These are phyloP conservation scores for Pseudozyma sp. DNA, from an alignment of 1,284 basidiomycete species.

Conservation along the genomic window DNA sequence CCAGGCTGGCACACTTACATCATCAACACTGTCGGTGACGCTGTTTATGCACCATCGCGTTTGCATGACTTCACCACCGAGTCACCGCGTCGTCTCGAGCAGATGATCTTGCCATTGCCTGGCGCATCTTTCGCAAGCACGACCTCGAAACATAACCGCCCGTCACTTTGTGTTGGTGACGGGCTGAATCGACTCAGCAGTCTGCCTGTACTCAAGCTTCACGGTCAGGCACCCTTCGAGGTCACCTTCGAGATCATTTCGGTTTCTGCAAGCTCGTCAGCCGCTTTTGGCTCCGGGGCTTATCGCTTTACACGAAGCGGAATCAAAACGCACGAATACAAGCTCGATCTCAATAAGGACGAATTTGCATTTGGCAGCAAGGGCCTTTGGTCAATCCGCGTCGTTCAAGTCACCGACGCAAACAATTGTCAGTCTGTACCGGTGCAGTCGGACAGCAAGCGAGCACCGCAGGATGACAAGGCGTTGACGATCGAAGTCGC, in stretches of 20 bases:
- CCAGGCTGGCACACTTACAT: conserved; percentile 88
- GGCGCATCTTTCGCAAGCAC: conserved; percentile 35
- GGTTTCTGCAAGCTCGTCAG: conserved; percentile 51
- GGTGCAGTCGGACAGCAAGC: conserved; percentile 9
- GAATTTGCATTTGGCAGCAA: conserved; percentile 82
- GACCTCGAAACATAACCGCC: conserved; percentile 71
- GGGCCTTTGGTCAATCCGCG: conserved; percentile 74
- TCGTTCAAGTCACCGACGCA: conserved; percentile 51
- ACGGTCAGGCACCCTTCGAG: conserved; percentile 87
- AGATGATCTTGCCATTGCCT: conserved; percentile 58
- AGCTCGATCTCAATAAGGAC: conserved; percentile 81
- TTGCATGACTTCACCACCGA: conserved; percentile 75
- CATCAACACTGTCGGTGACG: conserved; percentile 86
- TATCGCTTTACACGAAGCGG: conserved; percentile 74
- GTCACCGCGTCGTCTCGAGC: conserved; percentile 55
- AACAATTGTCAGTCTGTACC: conserved; percentile 50
- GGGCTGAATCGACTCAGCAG: conserved; percentile 35
- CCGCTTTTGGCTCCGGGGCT: conserved; percentile 49
- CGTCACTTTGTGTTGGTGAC: conserved; percentile 74
- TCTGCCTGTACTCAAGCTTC: conserved; percentile 70
- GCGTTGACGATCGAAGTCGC: conserved; percentile 77
- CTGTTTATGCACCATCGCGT: conserved; percentile 73
- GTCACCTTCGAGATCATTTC: conserved; percentile 77
- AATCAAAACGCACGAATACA: conserved; percentile 78
- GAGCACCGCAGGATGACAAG: conserved; percentile 19